Conservation (phyloP, 2,329 filamentous ascomycete genomes). For the Dendrostoma leiphaemia region DNA sequence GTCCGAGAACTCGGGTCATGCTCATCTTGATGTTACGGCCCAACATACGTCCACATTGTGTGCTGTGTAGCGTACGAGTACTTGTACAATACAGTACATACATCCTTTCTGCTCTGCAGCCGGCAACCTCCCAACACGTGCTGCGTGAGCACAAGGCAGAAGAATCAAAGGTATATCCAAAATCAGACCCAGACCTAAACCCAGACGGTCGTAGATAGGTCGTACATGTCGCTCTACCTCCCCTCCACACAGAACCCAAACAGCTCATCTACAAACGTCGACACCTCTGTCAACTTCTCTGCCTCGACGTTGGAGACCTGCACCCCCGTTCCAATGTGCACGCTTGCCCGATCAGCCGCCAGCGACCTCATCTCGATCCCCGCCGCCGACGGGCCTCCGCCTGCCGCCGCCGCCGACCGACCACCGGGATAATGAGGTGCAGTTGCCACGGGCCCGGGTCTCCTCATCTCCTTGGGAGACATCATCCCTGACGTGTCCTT, state of each 20-base stretch:
- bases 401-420: not conserved
- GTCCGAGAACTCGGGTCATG: too few relatives aligned
- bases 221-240: conserved; percentile 5
- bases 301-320: conserved; percentile 32
- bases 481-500: not conserved
- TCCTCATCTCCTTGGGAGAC: not conserved
- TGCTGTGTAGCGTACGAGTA: too few relatives aligned
- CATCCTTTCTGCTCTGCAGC: too few relatives aligned
- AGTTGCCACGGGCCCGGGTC: not conserved
- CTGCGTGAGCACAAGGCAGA: too few relatives aligned
- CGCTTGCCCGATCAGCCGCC: conserved; percentile 16
- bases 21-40: too few relatives aligned
- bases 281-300: conserved; percentile 32
- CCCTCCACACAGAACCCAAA: conserved; percentile 29
- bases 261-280: conserved; percentile 45
- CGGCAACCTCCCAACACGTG: too few relatives aligned
- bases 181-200: too few relatives aligned
- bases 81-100: too few relatives aligned
- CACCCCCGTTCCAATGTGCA: conserved; percentile 23
- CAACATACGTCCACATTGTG: too few relatives aligned
- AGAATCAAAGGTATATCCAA: too few relatives aligned
- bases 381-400: conserved; percentile 16
- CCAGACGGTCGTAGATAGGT: too few relatives aligned
- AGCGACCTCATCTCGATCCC: conserved; percentile 28
- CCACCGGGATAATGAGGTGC: not conserved